Evolutionary conservation across 1,139 yeast species (phyloP).

Genomic region (Blastobotrys buckinghamii): DNA sequence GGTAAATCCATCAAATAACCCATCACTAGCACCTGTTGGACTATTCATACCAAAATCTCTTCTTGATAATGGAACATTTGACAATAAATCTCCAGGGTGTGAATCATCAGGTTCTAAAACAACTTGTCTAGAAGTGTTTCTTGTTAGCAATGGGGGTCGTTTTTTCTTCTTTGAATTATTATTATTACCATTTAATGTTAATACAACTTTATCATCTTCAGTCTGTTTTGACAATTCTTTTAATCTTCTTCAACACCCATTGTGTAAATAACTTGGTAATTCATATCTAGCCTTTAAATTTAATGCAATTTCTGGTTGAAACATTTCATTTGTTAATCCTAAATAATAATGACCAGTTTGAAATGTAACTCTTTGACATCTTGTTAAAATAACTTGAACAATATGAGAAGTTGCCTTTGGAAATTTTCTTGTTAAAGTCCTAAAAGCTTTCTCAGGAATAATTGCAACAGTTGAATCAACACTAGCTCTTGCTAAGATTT

Average conservation of each 20-base stretch:
- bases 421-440: constrained; percentile 62
- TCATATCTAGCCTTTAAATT: constrained; percentile 46
- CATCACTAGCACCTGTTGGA: background rate
- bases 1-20: background rate
- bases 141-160: constrained; percentile 11
- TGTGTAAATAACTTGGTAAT: constrained; percentile 59
- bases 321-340: constrained; percentile 76
- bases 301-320: constrained; percentile 65
- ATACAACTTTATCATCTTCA: constrained; percentile 11
- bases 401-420: constrained; percentile 93
- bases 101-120: constrained; percentile 51
- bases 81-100: constrained; percentile 80
- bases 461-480: constrained; percentile 80
- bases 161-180: constrained; percentile 7
- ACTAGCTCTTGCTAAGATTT: constrained; percentile 56
- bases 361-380: constrained; percentile 84
- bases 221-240: constrained; percentile 19
- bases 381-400: constrained; percentile 83
- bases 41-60: constrained; percentile 27
- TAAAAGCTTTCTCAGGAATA: constrained; percentile 80
- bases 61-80: constrained; percentile 74
- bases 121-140: constrained; percentile 53
- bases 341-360: constrained; percentile 83
- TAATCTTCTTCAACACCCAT: constrained; percentile 49
- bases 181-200: constrained; percentile 2